Evolutionary conservation across 768 basidiomycete species (phyloP), one percentile per base, ranked within the genome.

Genomic region (Nevesoporus exiguus): DNA sequence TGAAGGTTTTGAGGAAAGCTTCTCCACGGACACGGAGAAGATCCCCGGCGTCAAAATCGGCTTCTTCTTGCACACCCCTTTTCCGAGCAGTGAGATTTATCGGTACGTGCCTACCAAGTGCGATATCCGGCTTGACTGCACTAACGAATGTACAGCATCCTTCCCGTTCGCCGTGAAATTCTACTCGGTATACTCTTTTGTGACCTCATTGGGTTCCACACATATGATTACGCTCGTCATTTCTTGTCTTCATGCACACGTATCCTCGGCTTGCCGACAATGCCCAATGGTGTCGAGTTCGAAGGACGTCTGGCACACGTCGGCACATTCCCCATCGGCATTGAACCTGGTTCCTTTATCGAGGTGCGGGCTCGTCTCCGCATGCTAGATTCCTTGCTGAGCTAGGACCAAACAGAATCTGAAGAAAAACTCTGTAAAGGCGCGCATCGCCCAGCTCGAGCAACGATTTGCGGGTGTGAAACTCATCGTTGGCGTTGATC

Each of bases 161-260:
- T 99, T 15, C 97, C 97, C 3, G 97, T 99, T 33, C 88, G 97
- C 47, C 84, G 94, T 52, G 97, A 99, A 73, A 98, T 99, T 57
- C 77, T 99, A n/a, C 85, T 98, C 33, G 97, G 97, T 27, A 82
- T 98, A 41, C 80, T 98, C 15, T 93, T 95, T 71, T 98, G 92
- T 65, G 96, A 99, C 68, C 80, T 99, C 57, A 93, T 99, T 65
- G 97, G 97, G 14, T 99, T 98, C 83, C 97, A 99, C 77, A 99
- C 97, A 9, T 99, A 96, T 73, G 97, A 99, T 73, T 99, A 99
- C 66, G 97, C 97, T 2, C 94, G 97, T 39, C 97, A 99, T 72
- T 99, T 99, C 84, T 80, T 99, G 46, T 98, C 96, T 8, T 96
- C 93, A 40, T 98, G 95, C 72, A 98, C 97, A 2, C 89, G 97